These are phyloP conservation scores for Dictyostelium firmibasis DNA, from an alignment of 78 protist species.

Conservation along the genomic window DNA sequence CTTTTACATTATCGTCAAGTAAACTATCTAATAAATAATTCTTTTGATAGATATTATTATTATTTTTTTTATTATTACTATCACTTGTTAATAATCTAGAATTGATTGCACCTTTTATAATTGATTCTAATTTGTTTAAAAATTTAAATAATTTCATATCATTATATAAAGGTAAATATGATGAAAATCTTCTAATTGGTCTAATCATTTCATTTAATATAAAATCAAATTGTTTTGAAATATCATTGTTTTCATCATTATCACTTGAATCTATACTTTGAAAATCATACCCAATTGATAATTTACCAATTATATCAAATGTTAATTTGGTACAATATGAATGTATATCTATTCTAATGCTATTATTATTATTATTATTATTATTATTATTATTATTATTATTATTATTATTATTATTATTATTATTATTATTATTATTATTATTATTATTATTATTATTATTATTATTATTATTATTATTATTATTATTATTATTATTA, in stretches of 20 bases:
- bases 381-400: neutral
- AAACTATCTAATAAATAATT: conserved; percentile 38
- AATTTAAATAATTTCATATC: conserved; percentile 3
- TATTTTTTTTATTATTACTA: neutral
- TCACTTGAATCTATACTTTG: neutral
- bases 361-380: neutral
- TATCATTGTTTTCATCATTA: neutral
- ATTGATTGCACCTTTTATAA: conserved; percentile 13
- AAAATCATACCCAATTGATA: conserved; percentile 40
- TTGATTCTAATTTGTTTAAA: neutral
- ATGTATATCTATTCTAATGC: neutral
- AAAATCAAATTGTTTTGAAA: conserved; percentile 29
- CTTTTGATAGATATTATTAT: neutral
- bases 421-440: too few species aligned
- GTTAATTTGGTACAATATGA: neutral
- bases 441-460: neutral
- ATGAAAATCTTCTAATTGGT: conserved; percentile 55
- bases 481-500: too few species aligned
- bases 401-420: too few species aligned
- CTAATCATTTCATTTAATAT: conserved; percentile 63
- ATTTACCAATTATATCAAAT: conserved; percentile 62
- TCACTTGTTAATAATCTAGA: neutral
- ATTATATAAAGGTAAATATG: conserved; percentile 15
- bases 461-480: neutral
- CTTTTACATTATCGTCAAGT: neutral